Evolutionary conservation across 2,329 filamentous ascomycete species (phyloP).

Genomic region (Bipolaris cookei): DNA sequence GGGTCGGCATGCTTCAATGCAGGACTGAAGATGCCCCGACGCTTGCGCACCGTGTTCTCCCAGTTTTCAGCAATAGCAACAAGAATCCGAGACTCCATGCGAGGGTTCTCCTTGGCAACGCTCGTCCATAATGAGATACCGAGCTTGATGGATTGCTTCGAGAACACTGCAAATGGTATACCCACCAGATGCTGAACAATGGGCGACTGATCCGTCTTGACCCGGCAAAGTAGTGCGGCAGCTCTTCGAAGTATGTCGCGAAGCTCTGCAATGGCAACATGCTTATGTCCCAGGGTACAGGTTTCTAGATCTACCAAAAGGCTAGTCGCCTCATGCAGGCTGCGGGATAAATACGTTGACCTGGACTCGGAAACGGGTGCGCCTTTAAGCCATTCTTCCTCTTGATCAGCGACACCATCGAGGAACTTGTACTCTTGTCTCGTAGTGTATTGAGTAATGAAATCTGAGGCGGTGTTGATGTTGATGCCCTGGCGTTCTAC

Average conservation of each 20-base stretch:
- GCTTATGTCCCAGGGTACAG: conserved; percentile 71
- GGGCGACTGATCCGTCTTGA: conserved; percentile 74
- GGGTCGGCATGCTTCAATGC: conserved; percentile 79
- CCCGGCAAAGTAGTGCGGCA: conserved; percentile 83
- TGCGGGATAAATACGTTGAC: conserved; percentile 47
- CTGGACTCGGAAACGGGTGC: conserved; percentile 22
- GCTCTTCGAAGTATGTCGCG: conserved; percentile 83
- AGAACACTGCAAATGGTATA: conserved; percentile 92
- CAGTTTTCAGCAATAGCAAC: conserved; percentile 88
- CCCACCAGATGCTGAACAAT: conserved; percentile 87
- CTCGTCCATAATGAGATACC: conserved; percentile 96
- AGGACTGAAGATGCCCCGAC: conserved; percentile 80
- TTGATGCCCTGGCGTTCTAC: conserved; percentile 76
- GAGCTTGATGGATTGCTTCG: conserved; percentile 92
- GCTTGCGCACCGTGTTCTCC: conserved; percentile 80
- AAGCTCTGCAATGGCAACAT: conserved; percentile 74
- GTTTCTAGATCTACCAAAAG: conserved; percentile 75
- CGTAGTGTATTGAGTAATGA: conserved; percentile 95
- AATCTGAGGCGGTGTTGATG: conserved; percentile 93
- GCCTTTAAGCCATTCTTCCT: conserved; percentile 67
- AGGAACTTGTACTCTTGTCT: conserved; percentile 94
- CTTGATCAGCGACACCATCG: conserved; percentile 73
- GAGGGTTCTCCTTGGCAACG: conserved; percentile 93
- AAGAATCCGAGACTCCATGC: conserved; percentile 83
- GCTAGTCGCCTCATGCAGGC: conserved; percentile 58